Conservation (phyloP, 495 filamentous ascomycete genomes). For the Podospora appendiculata region DNA sequence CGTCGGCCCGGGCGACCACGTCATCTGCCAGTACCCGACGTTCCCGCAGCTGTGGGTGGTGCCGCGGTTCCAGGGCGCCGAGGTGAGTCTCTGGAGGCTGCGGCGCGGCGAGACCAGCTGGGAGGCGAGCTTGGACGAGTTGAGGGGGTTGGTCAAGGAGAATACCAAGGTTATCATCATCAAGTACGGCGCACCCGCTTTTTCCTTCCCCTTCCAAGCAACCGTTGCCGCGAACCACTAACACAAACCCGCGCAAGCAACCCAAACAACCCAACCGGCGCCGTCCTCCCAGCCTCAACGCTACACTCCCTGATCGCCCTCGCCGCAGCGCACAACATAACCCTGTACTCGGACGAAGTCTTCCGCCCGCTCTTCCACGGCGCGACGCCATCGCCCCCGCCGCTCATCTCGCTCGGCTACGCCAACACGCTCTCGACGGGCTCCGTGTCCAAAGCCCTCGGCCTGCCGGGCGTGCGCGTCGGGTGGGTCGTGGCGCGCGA, state of each 20-base stretch:
- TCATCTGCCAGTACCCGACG: conserved; percentile 79
- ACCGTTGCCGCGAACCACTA: background rate
- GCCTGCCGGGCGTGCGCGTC: conserved; percentile 67
- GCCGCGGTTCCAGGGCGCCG: conserved; percentile 62
- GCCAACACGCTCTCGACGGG: conserved; percentile 59
- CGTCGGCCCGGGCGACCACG: conserved; percentile 68
- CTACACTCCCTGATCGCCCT: conserved; percentile 54
- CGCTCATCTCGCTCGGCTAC: conserved; percentile 57
- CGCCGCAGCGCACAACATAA: conserved; percentile 52
- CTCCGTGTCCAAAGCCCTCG: conserved; percentile 75
- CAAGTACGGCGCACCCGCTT: background rate
- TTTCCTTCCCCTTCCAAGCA: background rate
- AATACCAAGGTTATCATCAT: conserved; percentile 52
- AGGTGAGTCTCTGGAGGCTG: conserved; percentile 69
- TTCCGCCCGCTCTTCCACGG: conserved; percentile 76
- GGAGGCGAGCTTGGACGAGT: conserved; percentile 27
- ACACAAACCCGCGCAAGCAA: conserved; percentile 38
- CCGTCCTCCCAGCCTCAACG: conserved; percentile 50
- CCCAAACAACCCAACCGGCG: conserved; percentile 77
- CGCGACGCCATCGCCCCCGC: conserved; percentile 16
- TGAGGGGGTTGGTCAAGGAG: conserved; percentile 28
- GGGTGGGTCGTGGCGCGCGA: conserved; percentile 70
- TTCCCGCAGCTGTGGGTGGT: conserved; percentile 76
- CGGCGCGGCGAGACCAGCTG: conserved; percentile 31
- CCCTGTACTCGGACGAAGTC: conserved; percentile 68